Conservation (phyloP, 1,139 yeast genomes). For the Candida freyschussii region DNA sequence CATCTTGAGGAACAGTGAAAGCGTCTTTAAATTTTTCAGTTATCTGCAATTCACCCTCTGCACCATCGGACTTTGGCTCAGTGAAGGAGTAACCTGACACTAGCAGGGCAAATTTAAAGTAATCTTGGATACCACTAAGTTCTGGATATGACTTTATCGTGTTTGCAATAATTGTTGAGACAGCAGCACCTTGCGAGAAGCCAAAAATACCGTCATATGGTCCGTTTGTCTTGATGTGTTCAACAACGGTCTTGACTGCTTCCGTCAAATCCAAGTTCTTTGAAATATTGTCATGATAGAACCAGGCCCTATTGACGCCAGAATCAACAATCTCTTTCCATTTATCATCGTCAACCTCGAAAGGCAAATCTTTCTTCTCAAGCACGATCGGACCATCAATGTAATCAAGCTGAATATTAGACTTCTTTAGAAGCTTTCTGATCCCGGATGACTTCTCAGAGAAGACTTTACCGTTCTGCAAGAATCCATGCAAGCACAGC, state of each 20-base stretch:
- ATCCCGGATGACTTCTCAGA: constrained; percentile 78
- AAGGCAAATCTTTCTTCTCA: constrained; percentile 65
- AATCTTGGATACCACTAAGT: constrained; percentile 29
- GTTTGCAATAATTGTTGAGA: constrained; percentile 56
- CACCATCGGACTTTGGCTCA: constrained; percentile 29
- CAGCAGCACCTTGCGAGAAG: constrained; percentile 91
- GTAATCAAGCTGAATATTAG: constrained; percentile 66
- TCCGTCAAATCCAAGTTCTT: constrained; percentile 35
- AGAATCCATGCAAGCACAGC: constrained; percentile 52
- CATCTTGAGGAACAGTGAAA: constrained; percentile 28
- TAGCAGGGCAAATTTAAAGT: constrained; percentile 44
- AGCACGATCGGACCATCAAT: constrained; percentile 71
- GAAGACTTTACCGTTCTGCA: constrained; percentile 70
- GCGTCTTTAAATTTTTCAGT: constrained; percentile 30
- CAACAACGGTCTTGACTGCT: constrained; percentile 48
- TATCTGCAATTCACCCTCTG: constrained; percentile 26
- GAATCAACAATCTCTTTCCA: constrained; percentile 42
- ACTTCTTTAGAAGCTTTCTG: constrained; percentile 62
- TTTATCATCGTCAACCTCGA: constrained; percentile 43
- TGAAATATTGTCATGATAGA: constrained; percentile 45
- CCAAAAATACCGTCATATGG: constrained; percentile 89
- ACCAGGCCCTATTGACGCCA: constrained; percentile 53
- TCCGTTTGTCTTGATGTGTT: constrained; percentile 61
- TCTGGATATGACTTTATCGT: constrained; percentile 38
- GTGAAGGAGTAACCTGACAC: constrained; percentile 58